These are phyloP conservation scores for Endothia cerciana DNA, from an alignment of 2,329 filamentous ascomycete genomes.

Conservation along the genomic window DNA sequence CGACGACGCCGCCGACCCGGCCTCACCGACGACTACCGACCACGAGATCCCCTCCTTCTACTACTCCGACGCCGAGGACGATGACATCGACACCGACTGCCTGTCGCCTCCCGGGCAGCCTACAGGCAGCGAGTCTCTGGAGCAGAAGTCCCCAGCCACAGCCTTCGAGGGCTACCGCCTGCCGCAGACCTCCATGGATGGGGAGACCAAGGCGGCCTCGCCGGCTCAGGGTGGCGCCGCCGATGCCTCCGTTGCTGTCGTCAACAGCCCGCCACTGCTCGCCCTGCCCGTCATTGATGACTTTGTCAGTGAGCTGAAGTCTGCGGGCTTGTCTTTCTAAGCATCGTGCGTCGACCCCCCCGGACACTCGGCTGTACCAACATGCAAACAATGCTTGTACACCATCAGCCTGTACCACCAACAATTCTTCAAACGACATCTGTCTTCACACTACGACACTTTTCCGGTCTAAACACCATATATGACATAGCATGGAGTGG, in stretches of 20 bases:
- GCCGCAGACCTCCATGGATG: conserved; percentile 40
- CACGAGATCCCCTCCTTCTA: conserved; percentile 51
- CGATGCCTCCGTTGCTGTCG: conserved; percentile 13
- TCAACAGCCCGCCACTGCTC: conserved; percentile 35
- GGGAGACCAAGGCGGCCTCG: conserved; percentile 32
- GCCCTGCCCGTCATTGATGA: conserved; percentile 45
- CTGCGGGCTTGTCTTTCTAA: conserved; percentile 16
- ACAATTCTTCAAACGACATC: neutral
- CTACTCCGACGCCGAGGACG: conserved; percentile 44
- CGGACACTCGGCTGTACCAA: no score
- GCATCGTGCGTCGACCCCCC: no score
- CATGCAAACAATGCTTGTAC: no score
- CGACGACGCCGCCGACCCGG: conserved; percentile 28
- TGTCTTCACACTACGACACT: neutral
- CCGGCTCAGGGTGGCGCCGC: conserved; percentile 18
- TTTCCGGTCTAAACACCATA: neutral
- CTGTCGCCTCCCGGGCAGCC: conserved; percentile 37
- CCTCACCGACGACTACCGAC: conserved; percentile 44
- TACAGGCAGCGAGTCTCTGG: conserved; percentile 31
- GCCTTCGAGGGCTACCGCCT: conserved; percentile 52
- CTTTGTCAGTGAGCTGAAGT: conserved; percentile 38
- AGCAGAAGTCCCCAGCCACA: conserved; percentile 32
- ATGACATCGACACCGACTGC: conserved; percentile 46
- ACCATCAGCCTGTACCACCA: conserved; percentile 4
- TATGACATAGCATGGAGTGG: conserved; percentile 3